Base-by-base conservation (phyloP, 73 alveolate genomes). In the Paramecium sonneborni region DNA sequence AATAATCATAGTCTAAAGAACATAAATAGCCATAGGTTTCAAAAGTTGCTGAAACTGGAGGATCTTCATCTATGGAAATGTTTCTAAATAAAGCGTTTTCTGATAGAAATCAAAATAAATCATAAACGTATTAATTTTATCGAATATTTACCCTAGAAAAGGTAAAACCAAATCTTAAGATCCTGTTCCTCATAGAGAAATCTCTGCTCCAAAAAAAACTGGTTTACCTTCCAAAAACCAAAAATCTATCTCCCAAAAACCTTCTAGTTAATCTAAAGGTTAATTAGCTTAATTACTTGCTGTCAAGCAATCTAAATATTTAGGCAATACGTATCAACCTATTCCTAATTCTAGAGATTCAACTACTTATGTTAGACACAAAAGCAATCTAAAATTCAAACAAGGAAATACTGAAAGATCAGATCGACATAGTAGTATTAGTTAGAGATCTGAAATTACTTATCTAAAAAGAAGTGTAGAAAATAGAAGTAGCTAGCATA, bases 41-140 rank as follows among this genome's bases (percentile, higher is more conserved):
- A 32, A 72, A 72, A 72, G 86, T 46, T 12, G 90, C 90, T 5
- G 90, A 79, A 46, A 79, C 90, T 41, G 90, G 90, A 79, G 90
- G 90, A 5, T 79, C 90, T 0, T 79, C 90, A 10, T 79, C 90
- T 1, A 23, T 79, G 48, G 90, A 79, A 43, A 79, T 32, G 55
- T 30, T 79, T 24, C 32, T 26, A 24, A 52, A 52, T 8, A 79
- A 79, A 79, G 44, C 69, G 2, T 43, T 79, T 43, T 79, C 90
- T 0, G 90, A 79, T 43, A 79, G 90, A 79, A 39, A 79, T 30
- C 15, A 79, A 46, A 37, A 39, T 4, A 74, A 37, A 74, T n/a
- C 87, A 34, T 37, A 37, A 37, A 62, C 55, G 58, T 74, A 37
- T 34, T 15, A 74, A 74, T 74, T 6, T 15, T 34, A 21, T 52